Percentiles rank a stretch among this genome's conserved stretches.
Evolutionary conservation across 345 rosid species (phyloP).

Genomic region (Gynandropsis gynandra): DNA sequence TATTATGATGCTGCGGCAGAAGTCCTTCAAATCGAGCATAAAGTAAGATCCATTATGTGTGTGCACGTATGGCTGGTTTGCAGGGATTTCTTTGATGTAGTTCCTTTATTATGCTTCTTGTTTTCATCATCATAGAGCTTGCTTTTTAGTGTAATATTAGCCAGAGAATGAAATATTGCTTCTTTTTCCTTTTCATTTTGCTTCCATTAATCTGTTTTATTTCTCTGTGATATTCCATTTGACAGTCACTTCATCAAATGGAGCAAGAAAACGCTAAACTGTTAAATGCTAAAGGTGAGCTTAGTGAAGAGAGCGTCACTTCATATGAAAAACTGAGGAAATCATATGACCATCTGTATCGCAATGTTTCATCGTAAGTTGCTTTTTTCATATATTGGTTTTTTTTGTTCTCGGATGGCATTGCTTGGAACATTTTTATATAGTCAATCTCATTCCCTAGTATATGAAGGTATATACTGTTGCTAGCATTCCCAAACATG

Average conservation of each 20-base stretch:
- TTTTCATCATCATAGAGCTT: neutral
- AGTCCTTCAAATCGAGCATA: conserved; percentile 85
- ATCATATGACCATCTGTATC: conserved; percentile 87
- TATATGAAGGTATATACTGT: conserved; percentile 13
- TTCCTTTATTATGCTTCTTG: conserved; percentile 1
- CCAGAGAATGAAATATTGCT: conserved; percentile 13
- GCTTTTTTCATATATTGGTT: conserved; percentile 19
- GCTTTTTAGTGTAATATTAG: neutral
- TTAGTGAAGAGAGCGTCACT: conserved; percentile 78
- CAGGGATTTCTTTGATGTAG: neutral
- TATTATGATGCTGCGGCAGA: conserved; percentile 81
- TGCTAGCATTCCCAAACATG: conserved; percentile 11
- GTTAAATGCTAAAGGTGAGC: conserved; percentile 94
- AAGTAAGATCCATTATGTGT: conserved; percentile 42
- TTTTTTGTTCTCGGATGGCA: conserved; percentile 14
- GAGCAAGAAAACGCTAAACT: conserved; percentile 92
- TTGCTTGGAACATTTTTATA: conserved; percentile 7
- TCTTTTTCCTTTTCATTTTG: conserved; percentile 10
- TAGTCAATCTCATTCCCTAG: conserved; percentile 8
- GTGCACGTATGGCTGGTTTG: conserved; percentile 1
- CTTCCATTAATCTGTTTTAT: conserved; percentile 4
- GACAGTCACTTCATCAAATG: conserved; percentile 87
- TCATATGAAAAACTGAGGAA: conserved; percentile 94
- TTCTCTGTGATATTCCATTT: neutral
- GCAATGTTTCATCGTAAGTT: conserved; percentile 87